Evolutionary conservation across 768 basidiomycete species (phyloP), one percentile per base, ranked within the genome.

Genomic region (Coprinopsis strossmayeri): DNA sequence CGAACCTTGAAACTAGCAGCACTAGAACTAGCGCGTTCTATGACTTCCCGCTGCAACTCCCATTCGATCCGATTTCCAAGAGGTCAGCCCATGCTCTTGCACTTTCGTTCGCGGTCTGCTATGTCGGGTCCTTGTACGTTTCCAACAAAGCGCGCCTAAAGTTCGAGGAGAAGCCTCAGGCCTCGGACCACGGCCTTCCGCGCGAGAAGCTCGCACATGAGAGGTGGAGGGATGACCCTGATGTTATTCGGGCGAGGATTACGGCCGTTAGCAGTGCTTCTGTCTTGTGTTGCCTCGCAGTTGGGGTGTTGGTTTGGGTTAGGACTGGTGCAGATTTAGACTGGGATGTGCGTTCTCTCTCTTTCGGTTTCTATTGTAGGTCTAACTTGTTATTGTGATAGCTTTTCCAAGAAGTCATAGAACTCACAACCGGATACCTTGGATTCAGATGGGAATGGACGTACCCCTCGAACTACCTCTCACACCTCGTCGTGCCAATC

Each of bases 121-220:
- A 94, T 57, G 91, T 96, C 45, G 88, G 86, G 11, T 87, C 86
- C 4, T 71, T 95, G 32, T 95, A 95, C 65, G 57, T 90, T 49
- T 82, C 75, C 26, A 86, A 81, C 60, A 69, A 76, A 53, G 72
- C 81, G 10, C 74, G 87, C 35, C 69, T 84, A 25, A 73, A 70
- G 9, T 80, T 78, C 60, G 59, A 71, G 42, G 58, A 62, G 25
- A 55, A 67, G 21, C 40, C 57, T 60, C 48, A 54, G 49, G 46
- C 48, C 47, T 24, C 57, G 53, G 61, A 52, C 48, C 64, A 52
- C 42, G 67, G 64, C 53, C 4, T 12, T 26, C 32, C 43, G 54
- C 68, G 44, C 40, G 46, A 50, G 40, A 55, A 46, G 43, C 46
- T 59, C 24, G 54, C 48, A 23, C 59, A 71, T 37, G 78, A 80